Base-by-base conservation (phyloP, 768 basidiomycete genomes). In the Mycena galericulata region DNA sequence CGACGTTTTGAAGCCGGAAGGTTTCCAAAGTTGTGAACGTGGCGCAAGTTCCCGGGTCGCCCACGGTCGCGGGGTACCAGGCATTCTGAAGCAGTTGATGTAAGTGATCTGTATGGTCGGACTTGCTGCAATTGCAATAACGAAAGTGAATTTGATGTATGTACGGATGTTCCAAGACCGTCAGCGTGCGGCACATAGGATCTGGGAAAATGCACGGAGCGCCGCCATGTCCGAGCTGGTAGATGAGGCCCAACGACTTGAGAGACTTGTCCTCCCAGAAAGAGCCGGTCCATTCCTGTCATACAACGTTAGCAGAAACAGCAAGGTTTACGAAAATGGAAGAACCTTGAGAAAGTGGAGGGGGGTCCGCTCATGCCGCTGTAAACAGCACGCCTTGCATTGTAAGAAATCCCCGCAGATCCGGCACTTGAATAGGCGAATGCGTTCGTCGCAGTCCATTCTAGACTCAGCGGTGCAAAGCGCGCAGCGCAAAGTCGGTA, bases 151-250 rank as follows among this genome's bases (percentile, higher is more conserved):
- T n/a, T n/a, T n/a, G n/a, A n/a, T n/a, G n/a, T 24, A 29, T 50
- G 18, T 1, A 10, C 2, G 20, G 55, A 17, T 15, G 46, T 55
- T 11, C 32, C 36, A 18, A 68, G 34, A 20, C 29, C 20, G 4
- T 43, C 22, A 68, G 34, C 11, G 22, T 20, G 26, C 41, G 67
- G 9, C 7, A 34, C 5, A n/a, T 9, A 5, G 14, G 2, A 3
- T 9, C 43, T 15, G 62, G 68, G 14, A 4, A 34, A 1, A 26
- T 41, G 40, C 68, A 69, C 4, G 62, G 41, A 1, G 30, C 30
- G 6, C 68, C 68, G 4, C 62, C 62, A 22, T 69, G 68, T 18
- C 68, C 68, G 10, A 65, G 30, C 27, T 69, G 68, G 46, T 65
- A 64, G 11, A 57, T 36, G 17, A 65, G 17, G 20, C 38, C 56